phyloP scores from a whole-genome alignment of 495 filamentous ascomycete species.

The Trichocladium antarcticum region DNA sequence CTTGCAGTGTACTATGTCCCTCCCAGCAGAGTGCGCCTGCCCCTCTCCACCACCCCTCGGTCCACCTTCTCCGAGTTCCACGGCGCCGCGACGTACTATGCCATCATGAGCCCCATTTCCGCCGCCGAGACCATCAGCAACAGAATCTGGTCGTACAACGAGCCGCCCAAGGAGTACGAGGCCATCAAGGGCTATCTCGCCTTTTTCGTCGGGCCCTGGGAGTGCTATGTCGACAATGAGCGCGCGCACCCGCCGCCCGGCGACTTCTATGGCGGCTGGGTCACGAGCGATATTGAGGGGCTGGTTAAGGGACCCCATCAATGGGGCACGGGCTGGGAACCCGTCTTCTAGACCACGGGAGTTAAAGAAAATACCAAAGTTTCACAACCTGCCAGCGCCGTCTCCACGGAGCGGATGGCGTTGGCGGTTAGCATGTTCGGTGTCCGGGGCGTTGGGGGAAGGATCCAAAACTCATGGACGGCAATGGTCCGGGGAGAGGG shows the following conservation, averaged over 20 bases:
- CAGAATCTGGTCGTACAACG: slow-evolving; percentile 45
- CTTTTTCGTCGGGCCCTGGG: slow-evolving; percentile 47
- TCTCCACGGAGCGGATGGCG: neutral
- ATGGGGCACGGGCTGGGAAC: slow-evolving; percentile 22
- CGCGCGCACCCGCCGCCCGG: slow-evolving; percentile 44
- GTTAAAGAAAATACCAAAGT: neutral
- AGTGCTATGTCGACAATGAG: slow-evolving; percentile 52
- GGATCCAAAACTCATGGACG: slow-evolving; percentile 9
- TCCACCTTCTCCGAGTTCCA: slow-evolving; percentile 48
- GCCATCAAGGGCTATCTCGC: slow-evolving; percentile 40
- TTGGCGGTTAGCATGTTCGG: slow-evolving; percentile 12
- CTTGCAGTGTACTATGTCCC: slow-evolving; percentile 48
- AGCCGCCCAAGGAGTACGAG: slow-evolving; percentile 38
- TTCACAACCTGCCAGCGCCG: slow-evolving; percentile 3
- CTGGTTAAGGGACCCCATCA: slow-evolving; percentile 38
- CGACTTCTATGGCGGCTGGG: slow-evolving; percentile 51
- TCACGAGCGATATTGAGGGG: slow-evolving; percentile 46
- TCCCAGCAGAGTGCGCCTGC: slow-evolving; percentile 30
- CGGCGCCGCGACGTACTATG: slow-evolving; percentile 44
- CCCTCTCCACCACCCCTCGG: slow-evolving; percentile 33
- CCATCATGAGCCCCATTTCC: slow-evolving; percentile 26
- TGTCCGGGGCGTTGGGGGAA: slow-evolving; percentile 12
- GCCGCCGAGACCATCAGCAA: slow-evolving; percentile 33
- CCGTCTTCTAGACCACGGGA: neutral
- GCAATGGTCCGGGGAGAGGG: slow-evolving; percentile 5